A percentile compares a stretch with the other conserved stretches of the same genome.
Evolutionary conservation across 768 basidiomycete species (phyloP).

Genomic region (Suillus decipiens): DNA sequence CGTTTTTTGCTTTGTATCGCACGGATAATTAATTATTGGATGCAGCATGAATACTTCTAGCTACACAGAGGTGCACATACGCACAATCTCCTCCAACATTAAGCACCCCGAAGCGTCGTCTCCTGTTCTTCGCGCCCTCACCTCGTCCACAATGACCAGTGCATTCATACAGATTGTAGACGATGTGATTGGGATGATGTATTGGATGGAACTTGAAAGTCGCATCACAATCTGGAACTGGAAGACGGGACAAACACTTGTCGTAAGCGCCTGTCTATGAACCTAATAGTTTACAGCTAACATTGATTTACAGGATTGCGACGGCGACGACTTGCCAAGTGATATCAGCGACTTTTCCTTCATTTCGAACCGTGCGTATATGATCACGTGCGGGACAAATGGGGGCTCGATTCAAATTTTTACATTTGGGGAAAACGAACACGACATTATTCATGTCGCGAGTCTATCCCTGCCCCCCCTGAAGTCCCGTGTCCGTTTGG

Average conservation of each 20-base stretch:
- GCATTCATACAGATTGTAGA: constrained; percentile 53
- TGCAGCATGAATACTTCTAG: constrained; percentile 11
- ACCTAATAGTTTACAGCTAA: neutral
- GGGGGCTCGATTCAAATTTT: constrained; percentile 46
- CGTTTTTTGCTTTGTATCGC: neutral
- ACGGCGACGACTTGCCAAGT: constrained; percentile 23
- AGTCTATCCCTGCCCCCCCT: constrained; percentile 19
- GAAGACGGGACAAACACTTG: constrained; percentile 42
- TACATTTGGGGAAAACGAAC: constrained; percentile 30
- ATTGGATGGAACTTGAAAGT: constrained; percentile 28
- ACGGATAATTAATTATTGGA: neutral
- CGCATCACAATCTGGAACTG: constrained; percentile 50
- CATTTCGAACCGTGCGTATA: constrained; percentile 43
- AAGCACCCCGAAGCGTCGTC: constrained; percentile 44
- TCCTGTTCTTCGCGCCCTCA: constrained; percentile 28
- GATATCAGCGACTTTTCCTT: constrained; percentile 48
- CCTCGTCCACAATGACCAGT: constrained; percentile 25
- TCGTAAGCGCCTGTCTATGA: constrained; percentile 37
- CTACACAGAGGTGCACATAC: constrained; percentile 41
- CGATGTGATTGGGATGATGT: constrained; percentile 54
- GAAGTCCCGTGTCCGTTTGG: constrained; percentile 14
- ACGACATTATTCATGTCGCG: constrained; percentile 21
- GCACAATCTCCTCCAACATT: constrained; percentile 43
- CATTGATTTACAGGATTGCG: constrained; percentile 30
- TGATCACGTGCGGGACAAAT: constrained; percentile 37